Percentiles rank a stretch among this genome's conserved stretches.
Conservation (phyloP, 75 land plant species). For the Adiantum capillusveneris region DNA sequence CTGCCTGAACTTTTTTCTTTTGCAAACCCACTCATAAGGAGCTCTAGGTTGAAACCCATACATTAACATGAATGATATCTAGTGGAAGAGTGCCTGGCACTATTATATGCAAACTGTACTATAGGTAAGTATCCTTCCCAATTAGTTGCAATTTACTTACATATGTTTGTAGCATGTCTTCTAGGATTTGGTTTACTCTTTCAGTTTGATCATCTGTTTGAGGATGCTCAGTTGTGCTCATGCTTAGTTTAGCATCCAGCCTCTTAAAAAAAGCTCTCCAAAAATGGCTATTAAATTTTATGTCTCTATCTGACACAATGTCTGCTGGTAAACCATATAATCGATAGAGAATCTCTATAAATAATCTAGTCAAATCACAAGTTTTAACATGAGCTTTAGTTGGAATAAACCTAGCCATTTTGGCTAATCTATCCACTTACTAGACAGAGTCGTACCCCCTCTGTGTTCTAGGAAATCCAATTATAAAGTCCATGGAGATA, state of each 20-base stretch:
- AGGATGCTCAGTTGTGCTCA: neutral
- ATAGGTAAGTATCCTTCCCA: neutral
- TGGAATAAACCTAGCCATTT: neutral
- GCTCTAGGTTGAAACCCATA: slow-evolving; percentile 1
- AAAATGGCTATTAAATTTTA: neutral
- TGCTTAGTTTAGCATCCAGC: neutral
- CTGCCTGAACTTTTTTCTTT: no score
- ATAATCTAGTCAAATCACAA: neutral
- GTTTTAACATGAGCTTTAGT: neutral
- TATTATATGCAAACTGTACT: slow-evolving; percentile 2
- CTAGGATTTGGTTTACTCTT: neutral
- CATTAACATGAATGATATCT: neutral
- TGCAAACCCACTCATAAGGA: no score
- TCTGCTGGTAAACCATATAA: neutral
- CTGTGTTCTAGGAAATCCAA: slow-evolving; percentile 7
- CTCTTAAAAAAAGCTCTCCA: neutral
- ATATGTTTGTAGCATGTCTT: slow-evolving; percentile 5
- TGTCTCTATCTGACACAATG: neutral
- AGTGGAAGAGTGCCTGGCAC: neutral
- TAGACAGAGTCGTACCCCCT: slow-evolving; percentile 7
- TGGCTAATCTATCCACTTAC: slow-evolving; percentile 41
- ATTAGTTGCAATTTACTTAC: neutral
- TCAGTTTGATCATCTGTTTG: neutral
- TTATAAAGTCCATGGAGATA: slow-evolving; percentile 42
- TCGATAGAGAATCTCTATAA: neutral